Base-by-base conservation (phyloP, 169 alveolate species). In the Besnoitia besnoiti region DNA sequence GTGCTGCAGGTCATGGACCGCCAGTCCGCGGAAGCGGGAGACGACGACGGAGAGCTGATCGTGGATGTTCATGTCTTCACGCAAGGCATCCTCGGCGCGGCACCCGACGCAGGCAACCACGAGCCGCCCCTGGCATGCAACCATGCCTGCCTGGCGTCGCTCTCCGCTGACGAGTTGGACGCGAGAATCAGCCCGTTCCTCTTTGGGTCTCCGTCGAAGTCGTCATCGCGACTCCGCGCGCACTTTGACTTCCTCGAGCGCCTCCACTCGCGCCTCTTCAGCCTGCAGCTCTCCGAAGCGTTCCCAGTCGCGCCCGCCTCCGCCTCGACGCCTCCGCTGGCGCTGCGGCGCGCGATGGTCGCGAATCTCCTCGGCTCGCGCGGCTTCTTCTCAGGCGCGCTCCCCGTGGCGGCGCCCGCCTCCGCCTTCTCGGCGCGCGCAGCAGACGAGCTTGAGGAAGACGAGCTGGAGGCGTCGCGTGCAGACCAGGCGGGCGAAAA, bases 341-440 rank as follows among this genome's bases (percentile, higher is more conserved):
- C 67, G 67, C 67, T 55, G 67, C 67, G 67, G 1, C 24, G 33
- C 67, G 67, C 67, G 67, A 55, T 55, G 67, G 10, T 80, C 44
- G 21, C 89, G 19, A 80, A 80, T 35, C 67, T 80, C 19, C 37
- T 80, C 39, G 89, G 89, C 16, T 51, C 59, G n/a, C 67, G 37
- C 37, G 67, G 89, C 67, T 80, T 35, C 67, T 80, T 80, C 59
- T 2, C 37, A 0, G 89, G 89, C 16, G 12, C 16, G 8, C 67
- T 80, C 59, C 89, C 89, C 14, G 89, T 80, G 42, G 12, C 67
- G 12, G 33, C 67, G 3, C 33, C 67, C 27, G 30, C 67, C 33
- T 0, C 7, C 3, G 30, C 12, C 30, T 1, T 0, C 33, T 21
- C 55, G 55, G 24, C 55, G 55, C 55, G 5, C 55, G 55, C 67